A percentile compares a stretch with the other conserved stretches of the same genome.
Conservation (phyloP, 2,329 filamentous ascomycete genomes). For the Zymoseptoria brevis region DNA sequence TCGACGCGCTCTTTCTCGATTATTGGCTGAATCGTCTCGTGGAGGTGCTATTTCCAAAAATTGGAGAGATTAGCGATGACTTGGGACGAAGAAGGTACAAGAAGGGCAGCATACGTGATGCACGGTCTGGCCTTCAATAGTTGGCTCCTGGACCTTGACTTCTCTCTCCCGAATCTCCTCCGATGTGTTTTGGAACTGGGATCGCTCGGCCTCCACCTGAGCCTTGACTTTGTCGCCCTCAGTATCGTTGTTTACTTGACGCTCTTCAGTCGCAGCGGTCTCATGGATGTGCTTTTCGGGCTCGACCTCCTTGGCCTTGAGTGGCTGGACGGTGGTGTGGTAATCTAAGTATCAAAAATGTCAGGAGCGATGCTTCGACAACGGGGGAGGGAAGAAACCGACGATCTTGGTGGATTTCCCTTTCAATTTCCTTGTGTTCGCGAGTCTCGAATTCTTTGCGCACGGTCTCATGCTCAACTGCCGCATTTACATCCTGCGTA, state of each 20-base stretch:
- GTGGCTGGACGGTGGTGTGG: constrained; percentile 23
- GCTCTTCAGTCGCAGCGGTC: constrained; percentile 14
- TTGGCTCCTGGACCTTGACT: constrained; percentile 10
- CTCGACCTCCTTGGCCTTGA: constrained; percentile 16
- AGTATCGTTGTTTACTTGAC: constrained; percentile 15
- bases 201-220: constrained; percentile 12
- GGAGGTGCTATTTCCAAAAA: not conserved
- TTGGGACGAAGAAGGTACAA: too few species aligned
- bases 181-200: constrained; percentile 13
- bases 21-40: constrained; percentile 19
- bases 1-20: constrained; percentile 23
- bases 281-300: constrained; percentile 15
- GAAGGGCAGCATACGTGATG: constrained; percentile 12
- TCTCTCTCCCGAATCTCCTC: constrained; percentile 11
- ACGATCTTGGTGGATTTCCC: constrained; percentile 9
- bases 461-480: too few species aligned
- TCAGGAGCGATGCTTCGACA: too few species aligned
- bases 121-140: constrained; percentile 16
- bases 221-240: constrained; percentile 15
- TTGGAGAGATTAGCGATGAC: not conserved
- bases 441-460: constrained; percentile 1
- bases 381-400: not conserved
- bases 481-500: not conserved
- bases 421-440: constrained; percentile 11
- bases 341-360: constrained; percentile 12